These are phyloP conservation scores for Pythium oligandrum DNA, from an alignment of 352 stramenopile genomes.

Conservation along the genomic window DNA sequence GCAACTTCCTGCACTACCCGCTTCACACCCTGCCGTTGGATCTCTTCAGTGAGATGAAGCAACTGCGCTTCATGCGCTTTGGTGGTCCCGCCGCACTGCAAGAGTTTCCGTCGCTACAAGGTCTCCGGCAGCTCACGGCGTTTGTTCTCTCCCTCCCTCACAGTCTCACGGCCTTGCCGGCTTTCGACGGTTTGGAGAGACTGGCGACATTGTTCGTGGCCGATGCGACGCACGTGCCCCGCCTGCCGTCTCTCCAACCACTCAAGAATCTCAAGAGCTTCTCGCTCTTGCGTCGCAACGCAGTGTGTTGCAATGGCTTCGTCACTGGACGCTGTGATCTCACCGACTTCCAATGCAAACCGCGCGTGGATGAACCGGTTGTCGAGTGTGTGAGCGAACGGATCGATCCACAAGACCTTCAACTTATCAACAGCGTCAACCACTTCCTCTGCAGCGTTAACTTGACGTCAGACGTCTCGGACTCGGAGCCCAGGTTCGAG, in stretches of 20 bases:
- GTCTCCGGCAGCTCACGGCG: background rate
- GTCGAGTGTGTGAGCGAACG: slow-evolving; percentile 21
- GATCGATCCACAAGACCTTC: slow-evolving; percentile 18
- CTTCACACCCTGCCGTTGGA: background rate
- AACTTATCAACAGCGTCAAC: slow-evolving; percentile 6
- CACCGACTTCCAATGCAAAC: slow-evolving; percentile 25
- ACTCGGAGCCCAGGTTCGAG: slow-evolving; percentile 19
- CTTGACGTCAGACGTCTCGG: slow-evolving; percentile 23
- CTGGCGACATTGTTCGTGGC: slow-evolving; percentile 24
- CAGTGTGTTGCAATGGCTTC: slow-evolving; percentile 39
- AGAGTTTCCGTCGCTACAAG: slow-evolving; percentile 1
- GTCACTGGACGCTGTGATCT: slow-evolving; percentile 19
- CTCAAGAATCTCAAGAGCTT: slow-evolving; percentile 13
- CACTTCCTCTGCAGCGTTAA: slow-evolving; percentile 25
- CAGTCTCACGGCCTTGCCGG: background rate
- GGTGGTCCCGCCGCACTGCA: background rate
- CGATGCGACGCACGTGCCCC: slow-evolving; percentile 12
- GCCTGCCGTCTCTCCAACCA: background rate
- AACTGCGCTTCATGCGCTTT: background rate
- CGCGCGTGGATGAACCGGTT: slow-evolving; percentile 14
- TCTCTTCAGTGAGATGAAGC: background rate
- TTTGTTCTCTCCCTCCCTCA: slow-evolving; percentile 1
- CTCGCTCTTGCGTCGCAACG: slow-evolving; percentile 27
- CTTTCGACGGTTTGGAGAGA: background rate
- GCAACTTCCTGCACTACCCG: background rate